phyloP scores from a whole-genome alignment of 306 rosid genomes.

The Cajanus cajan region DNA sequence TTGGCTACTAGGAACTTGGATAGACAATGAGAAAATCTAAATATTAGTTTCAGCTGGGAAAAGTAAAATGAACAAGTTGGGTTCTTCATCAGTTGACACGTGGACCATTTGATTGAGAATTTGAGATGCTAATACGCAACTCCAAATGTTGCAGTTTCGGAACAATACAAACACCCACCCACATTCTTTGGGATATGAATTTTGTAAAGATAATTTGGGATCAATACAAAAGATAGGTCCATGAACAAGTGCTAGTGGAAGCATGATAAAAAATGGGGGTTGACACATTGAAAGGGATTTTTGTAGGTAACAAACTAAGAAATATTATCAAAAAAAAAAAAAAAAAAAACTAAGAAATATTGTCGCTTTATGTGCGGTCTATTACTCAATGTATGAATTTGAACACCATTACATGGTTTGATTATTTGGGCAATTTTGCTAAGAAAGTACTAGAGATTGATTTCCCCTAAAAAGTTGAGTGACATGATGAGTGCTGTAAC shows the following conservation, averaged over 20 bases:
- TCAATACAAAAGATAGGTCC: neutral
- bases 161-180: constrained; percentile 12
- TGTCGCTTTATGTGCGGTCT: neutral
- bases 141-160: neutral
- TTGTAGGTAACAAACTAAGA: neutral
- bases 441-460: neutral
- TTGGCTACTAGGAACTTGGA: constrained; percentile 29
- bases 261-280: constrained; percentile 27
- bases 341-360: neutral
- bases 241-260: constrained; percentile 30
- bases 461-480: neutral
- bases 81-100: neutral
- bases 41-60: neutral
- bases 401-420: neutral
- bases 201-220: constrained; percentile 8
- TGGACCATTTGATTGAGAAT: constrained; percentile 25
- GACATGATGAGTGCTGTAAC: constrained; percentile 20
- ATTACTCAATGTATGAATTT: neutral
- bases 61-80: neutral
- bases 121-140: neutral
- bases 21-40: neutral
- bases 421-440: neutral
- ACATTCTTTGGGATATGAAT: constrained; percentile 24
- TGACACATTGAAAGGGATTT: constrained; percentile 20
- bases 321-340: too few species aligned